Evolutionary conservation across 2,329 filamentous ascomycete species (phyloP), one percentile per base, ranked within the genome.

Genomic region (Penicillium sp.): DNA sequence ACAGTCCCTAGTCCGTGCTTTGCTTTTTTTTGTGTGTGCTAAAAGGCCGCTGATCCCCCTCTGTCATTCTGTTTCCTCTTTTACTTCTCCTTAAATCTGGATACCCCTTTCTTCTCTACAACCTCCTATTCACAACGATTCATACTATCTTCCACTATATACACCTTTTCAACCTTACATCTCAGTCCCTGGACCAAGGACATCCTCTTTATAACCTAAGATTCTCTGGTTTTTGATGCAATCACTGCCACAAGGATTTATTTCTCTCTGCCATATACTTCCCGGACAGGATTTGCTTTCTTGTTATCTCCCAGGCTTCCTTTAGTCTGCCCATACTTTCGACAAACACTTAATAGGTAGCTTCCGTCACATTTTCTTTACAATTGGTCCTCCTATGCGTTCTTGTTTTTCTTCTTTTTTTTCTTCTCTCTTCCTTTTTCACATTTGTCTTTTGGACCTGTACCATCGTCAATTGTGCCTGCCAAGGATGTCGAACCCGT

Each of bases 291-390:
- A 72, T 65, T 63, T 67, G 60, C 61, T 66, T 69, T 66, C 50
- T 65, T 72, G 56, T 65, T 64, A 57, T 66, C 65, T 53, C 57
- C 57, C 58, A 61, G 60, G 58, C 64, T 66, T 63, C 53, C 27
- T 59, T 53, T 56, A 62, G 59, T 64, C 60, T 60, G 58, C 59
- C 58, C 46, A 58, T 59, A 47, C 35, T 62, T 57, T 63, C 64
- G 61, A 58, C 62, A 59, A 60, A 66, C 64, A 67, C 53, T 67
- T 64, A 70, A 67, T 71, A 76, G 74, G 74, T 76, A 76, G 74
- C 68, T 63, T 68, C 72, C 71, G 65, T 66, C 61, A 67, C 63
- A 60, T 65, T 71, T 70, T 65, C 61, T 60, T 66, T 67, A 53
- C 47, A 45, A 58, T 55, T 65, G 42, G 39, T 53, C 59, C 49